These are phyloP conservation scores for Colletotrichum sp. DNA, from an alignment of 2,329 filamentous ascomycete genomes.

Conservation along the genomic window DNA sequence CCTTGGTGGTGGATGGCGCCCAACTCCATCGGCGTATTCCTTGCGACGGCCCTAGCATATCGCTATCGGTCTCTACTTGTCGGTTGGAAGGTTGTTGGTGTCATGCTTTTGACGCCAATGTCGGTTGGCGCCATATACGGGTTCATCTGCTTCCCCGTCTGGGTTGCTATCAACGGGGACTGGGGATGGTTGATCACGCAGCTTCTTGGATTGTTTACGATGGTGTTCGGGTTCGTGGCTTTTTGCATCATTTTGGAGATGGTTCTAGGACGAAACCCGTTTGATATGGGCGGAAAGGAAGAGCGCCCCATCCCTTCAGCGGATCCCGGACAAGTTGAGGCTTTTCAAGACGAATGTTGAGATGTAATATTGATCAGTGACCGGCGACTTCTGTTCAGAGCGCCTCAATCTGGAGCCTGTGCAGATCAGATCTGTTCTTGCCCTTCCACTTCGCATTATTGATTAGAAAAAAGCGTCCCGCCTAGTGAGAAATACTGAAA, in stretches of 20 bases:
- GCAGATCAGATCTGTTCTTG: no score
- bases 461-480: no score
- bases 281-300: neutral
- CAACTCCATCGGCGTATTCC: neutral
- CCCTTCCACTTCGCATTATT: accelerated
- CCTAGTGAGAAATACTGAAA: no score
- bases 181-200: accelerated
- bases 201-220: neutral
- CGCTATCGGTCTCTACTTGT: neutral
- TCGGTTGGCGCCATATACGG: neutral
- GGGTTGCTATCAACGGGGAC: neutral
- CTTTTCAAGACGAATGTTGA: neutral
- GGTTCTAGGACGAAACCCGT: neutral
- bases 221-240: accelerated
- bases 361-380: neutral
- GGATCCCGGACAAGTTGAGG: neutral
- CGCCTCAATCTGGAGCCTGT: no score
- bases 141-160: neutral
- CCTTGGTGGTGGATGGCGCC: neutral
- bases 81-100: neutral
- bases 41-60: neutral
- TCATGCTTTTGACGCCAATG: neutral
- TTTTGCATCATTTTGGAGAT: neutral
- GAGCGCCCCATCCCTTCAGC: accelerated
- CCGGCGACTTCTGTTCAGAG: no score